Conservation (phyloP, 345 rosid species). For the Populus alba region DNA sequence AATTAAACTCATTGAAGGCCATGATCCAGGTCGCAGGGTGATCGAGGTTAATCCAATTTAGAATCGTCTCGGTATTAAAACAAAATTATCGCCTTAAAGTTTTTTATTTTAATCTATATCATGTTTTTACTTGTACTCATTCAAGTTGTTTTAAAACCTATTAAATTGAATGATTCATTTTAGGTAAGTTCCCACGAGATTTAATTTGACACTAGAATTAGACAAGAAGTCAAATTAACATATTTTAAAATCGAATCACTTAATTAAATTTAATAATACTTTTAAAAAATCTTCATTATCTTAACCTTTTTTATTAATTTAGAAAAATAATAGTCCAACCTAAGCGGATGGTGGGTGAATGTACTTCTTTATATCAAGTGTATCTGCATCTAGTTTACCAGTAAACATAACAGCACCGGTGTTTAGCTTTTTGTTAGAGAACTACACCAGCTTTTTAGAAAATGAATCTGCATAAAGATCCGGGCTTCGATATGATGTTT, state of each 20-base stretch:
- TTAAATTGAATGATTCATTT: no score
- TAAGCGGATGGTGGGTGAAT: no score
- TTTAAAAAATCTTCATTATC: no score
- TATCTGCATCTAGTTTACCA: neutral
- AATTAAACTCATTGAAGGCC: rapidly evolving
- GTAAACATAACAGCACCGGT: neutral
- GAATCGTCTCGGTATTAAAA: rapidly evolving
- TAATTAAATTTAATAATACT: no score
- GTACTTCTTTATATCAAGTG: neutral
- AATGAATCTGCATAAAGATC: neutral
- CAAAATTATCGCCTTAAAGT: no score
- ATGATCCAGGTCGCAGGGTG: rapidly evolving
- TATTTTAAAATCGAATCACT: rapidly evolving
- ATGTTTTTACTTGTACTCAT: rapidly evolving
- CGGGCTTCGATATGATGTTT: slow-evolving; percentile 8
- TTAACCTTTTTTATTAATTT: no score
- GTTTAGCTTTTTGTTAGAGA: neutral
- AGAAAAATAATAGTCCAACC: no score
- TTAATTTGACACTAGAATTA: no score
- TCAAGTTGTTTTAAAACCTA: rapidly evolving
- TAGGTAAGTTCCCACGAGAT: rapidly evolving
- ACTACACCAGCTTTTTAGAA: neutral
- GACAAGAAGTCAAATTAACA: rapidly evolving
- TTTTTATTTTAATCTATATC: no score
- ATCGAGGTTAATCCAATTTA: rapidly evolving